Evolutionary conservation across 805 yeast genomes (phyloP).

Genomic region (Lachancea lanzarotensis): DNA sequence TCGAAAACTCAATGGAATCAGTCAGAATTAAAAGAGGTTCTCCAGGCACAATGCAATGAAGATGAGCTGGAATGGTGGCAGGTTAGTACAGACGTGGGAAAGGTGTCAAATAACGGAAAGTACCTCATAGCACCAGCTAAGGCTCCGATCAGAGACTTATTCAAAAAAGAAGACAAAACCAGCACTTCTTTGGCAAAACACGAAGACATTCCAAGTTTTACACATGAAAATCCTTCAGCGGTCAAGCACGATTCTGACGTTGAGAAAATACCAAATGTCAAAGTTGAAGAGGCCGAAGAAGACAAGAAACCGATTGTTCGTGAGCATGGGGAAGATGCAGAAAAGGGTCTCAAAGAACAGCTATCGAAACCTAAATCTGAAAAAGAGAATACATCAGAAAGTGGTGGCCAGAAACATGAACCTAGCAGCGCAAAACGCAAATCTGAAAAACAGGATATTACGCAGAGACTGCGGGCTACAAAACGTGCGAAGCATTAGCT

Average conservation of each 20-base stretch:
- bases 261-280: not conserved
- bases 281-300: constrained; percentile 4
- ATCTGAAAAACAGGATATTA: not conserved
- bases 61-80: constrained; percentile 43
- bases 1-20: constrained; percentile 34
- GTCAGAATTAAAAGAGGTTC: constrained; percentile 34
- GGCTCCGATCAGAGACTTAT: constrained; percentile 12
- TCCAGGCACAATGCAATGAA: constrained; percentile 35
- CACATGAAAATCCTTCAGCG: not conserved
- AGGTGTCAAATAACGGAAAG: constrained; percentile 40
- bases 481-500: constrained; percentile 1
- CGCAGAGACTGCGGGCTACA: constrained; percentile 8
- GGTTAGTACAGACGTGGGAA: constrained; percentile 63
- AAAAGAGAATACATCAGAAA: not conserved
- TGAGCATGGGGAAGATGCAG: not conserved
- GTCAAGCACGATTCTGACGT: constrained; percentile 1
- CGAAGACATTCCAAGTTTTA: constrained; percentile 2
- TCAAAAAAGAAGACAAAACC: constrained; percentile 6
- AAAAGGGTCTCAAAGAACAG: not conserved
- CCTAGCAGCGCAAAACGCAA: not conserved
- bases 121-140: constrained; percentile 28
- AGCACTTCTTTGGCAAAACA: not conserved
- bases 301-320: not conserved
- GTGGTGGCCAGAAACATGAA: not conserved
- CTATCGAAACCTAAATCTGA: not conserved